These are phyloP conservation scores for Kurtzmaniella cleridarum DNA, from an alignment of 805 yeast genomes.

Conservation along the genomic window DNA sequence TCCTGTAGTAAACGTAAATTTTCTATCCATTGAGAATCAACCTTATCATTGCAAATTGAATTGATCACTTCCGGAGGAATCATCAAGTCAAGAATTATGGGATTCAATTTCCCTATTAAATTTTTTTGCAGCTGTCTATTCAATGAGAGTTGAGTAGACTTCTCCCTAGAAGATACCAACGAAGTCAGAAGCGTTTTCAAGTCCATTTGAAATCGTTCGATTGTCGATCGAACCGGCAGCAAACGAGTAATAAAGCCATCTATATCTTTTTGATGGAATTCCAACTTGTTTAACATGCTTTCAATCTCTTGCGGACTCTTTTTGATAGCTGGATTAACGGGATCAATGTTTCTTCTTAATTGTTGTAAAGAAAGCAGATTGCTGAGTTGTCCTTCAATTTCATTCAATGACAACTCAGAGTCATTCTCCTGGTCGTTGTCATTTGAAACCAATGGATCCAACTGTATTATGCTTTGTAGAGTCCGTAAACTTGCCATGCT, in stretches of 20 bases:
- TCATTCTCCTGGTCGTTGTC: no score
- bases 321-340: no score
- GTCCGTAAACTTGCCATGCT: no score
- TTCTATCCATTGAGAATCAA: slow-evolving; percentile 62
- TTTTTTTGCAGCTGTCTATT: slow-evolving; percentile 22
- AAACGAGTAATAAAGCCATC: slow-evolving; percentile 11
- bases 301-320: no score
- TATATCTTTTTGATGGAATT: slow-evolving; percentile 11
- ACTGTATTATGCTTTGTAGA: no score
- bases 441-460: no score
- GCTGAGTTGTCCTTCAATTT: no score
- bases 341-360: no score
- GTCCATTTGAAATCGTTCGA: slow-evolving; percentile 53
- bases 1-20: slow-evolving; percentile 54
- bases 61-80: slow-evolving; percentile 68
- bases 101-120: slow-evolving; percentile 48
- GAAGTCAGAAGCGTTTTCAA: slow-evolving; percentile 27
- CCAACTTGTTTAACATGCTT: no score
- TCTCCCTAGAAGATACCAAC: slow-evolving; percentile 26
- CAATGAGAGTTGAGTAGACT: slow-evolving; percentile 25
- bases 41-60: slow-evolving; percentile 52
- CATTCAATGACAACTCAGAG: no score
- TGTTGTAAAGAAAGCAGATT: no score
- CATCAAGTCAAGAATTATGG: slow-evolving; percentile 68
- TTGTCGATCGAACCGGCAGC: slow-evolving; percentile 47